Evolutionary conservation across 2,329 filamentous ascomycete genomes (phyloP).

Genomic region (Aspergillus neoniger): DNA sequence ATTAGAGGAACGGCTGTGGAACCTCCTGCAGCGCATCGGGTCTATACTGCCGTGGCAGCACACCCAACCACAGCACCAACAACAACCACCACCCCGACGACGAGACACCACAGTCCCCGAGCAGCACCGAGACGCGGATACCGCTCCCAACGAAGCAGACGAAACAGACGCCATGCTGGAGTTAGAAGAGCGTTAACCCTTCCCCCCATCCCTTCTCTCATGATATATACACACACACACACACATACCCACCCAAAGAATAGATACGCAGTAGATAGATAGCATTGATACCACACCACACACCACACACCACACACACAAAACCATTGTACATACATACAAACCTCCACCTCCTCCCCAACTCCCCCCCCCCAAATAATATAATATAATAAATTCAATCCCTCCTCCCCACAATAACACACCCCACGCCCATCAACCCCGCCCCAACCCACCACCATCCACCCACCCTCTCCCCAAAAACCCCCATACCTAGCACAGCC

Average conservation of each 20-base stretch:
- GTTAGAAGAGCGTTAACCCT: slow-evolving; percentile 42
- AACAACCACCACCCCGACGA: neutral
- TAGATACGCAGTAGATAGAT: neutral
- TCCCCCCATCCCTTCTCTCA: neutral
- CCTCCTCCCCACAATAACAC: slow-evolving; percentile 63
- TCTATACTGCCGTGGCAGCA: slow-evolving; percentile 22
- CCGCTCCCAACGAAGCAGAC: slow-evolving; percentile 37
- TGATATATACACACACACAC: slow-evolving; percentile 5
- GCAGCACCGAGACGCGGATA: neutral
- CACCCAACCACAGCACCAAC: too few relatives aligned
- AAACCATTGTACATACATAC: neutral
- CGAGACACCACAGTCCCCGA: slow-evolving; percentile 21
- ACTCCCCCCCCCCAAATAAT: neutral
- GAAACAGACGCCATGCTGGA: slow-evolving; percentile 16
- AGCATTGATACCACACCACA: neutral
- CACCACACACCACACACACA: too few relatives aligned
- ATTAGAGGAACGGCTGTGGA: slow-evolving; percentile 41
- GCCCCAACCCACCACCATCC: slow-evolving; percentile 65
- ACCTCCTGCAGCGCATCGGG: slow-evolving; percentile 37
- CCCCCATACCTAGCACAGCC: slow-evolving; percentile 58
- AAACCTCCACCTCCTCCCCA: too few relatives aligned
- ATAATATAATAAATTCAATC: slow-evolving; percentile 37
- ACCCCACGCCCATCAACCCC: slow-evolving; percentile 60
- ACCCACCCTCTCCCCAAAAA: slow-evolving; percentile 60
- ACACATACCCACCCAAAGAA: slow-evolving; percentile 1